Evolutionary conservation across 805 yeast species (phyloP).

Genomic region (Schwanniomyces occidentalis): DNA sequence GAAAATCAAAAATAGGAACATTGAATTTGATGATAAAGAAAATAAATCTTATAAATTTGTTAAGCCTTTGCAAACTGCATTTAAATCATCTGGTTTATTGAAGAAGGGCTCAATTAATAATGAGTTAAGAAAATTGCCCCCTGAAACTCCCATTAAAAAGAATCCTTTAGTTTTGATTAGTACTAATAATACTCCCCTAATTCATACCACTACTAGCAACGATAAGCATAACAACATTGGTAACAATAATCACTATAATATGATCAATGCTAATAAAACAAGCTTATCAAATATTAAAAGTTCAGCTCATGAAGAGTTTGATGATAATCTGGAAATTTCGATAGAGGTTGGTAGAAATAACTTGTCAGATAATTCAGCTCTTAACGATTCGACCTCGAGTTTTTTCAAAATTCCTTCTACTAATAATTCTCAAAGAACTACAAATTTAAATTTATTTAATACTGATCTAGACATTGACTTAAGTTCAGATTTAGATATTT

Average conservation of each 20-base stretch:
- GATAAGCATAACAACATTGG: no score
- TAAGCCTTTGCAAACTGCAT: slow-evolving; percentile 84
- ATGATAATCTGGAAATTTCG: slow-evolving; percentile 26
- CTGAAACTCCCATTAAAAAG: slow-evolving; percentile 45
- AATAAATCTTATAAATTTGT: slow-evolving; percentile 59
- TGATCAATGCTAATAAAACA: slow-evolving; percentile 24
- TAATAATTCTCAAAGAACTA: slow-evolving; percentile 12
- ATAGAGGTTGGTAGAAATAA: slow-evolving; percentile 42
- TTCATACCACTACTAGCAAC: no score
- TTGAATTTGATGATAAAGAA: slow-evolving; percentile 34
- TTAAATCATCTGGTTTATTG: slow-evolving; percentile 70
- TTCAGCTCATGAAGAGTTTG: slow-evolving; percentile 19
- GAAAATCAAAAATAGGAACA: slow-evolving; percentile 1
- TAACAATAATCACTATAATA: slow-evolving; percentile 40
- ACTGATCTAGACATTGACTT: slow-evolving; percentile 15
- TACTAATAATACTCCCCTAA: slow-evolving; percentile 11
- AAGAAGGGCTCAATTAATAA: slow-evolving; percentile 41
- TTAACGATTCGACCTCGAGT: slow-evolving; percentile 33
- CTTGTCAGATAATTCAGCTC: slow-evolving; percentile 18
- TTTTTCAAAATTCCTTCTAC: slow-evolving; percentile 30
- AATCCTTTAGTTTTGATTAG: slow-evolving; percentile 39
- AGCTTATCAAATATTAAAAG: slow-evolving; percentile 18
- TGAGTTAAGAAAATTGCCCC: slow-evolving; percentile 32
- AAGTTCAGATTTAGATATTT: slow-evolving; percentile 18
- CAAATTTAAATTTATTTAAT: slow-evolving; percentile 4